Base-by-base conservation (phyloP, 495 filamentous ascomycete genomes). In the Penicillium atrosanguineum region DNA sequence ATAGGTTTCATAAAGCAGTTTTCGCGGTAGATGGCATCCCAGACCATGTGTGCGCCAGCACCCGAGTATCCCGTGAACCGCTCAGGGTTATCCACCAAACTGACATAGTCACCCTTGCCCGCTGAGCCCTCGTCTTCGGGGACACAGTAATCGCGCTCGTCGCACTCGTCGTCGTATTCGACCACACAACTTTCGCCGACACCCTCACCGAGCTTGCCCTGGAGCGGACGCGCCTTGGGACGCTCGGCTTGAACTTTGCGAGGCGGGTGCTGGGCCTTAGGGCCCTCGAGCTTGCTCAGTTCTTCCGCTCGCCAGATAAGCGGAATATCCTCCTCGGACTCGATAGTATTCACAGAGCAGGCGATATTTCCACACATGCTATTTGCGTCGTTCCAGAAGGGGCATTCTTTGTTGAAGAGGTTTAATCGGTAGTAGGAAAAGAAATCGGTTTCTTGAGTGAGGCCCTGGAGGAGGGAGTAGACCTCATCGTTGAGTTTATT, bases 301-400 rank as follows among this genome's bases (percentile, higher is more conserved):
- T 96, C 90, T 71, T 91, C 86, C 20, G 90, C 87, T 26, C 94
- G 84, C 94, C 94, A 98, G 63, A 92, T 88, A 42, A 76, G 70
- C 18, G 95, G 94, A 48, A 98, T 91, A 56, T 97, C 91, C 48
- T 94, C 87, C 72, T 97, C 91, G 53, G 93, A 89, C 44, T 97
- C 94, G 55, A 97, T 80, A 12, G 94, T 98, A 65, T 93, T 90
- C n/a, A 98, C 94, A 25, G 93, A 87, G 65, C 94, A 98, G 7
- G 93, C 94, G 53, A 96, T 93, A 70, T 98, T 98, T 45, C 92
- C 94, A 69, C 94, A 98, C 82, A 96, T 91, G 69, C 88, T 88
- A 75, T 87, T 89, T 44, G 90, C 84, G 65, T 98, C 94, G 60
- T 82, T 82, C 94, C 94, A 97, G 66, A 97, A 97, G 0, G 94